A percentile compares a stretch with the other conserved stretches of the same genome.
These are phyloP conservation scores for Aspergillus costaricaensis DNA, from an alignment of 2,329 filamentous ascomycete genomes.

Conservation along the genomic window DNA sequence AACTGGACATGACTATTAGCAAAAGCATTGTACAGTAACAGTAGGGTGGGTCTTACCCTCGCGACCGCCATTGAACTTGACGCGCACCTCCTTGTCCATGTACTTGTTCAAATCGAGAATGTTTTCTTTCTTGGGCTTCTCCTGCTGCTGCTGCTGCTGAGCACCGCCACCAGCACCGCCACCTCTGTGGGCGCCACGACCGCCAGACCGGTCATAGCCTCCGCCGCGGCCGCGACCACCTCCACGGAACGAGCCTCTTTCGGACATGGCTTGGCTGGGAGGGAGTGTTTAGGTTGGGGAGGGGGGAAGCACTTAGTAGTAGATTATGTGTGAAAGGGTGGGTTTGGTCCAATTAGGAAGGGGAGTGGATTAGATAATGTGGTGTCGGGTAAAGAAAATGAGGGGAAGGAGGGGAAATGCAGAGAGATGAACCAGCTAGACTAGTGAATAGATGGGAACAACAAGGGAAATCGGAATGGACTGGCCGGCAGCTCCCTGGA, in stretches of 20 bases:
- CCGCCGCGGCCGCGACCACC: slow-evolving; percentile 43
- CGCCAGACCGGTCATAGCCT: slow-evolving; percentile 46
- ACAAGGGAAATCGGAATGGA: neutral
- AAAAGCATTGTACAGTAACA: neutral
- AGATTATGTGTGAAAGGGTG: slow-evolving; percentile 9
- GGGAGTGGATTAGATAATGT: slow-evolving; percentile 7
- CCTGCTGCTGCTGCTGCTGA: slow-evolving; percentile 55
- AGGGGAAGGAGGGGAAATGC: neutral
- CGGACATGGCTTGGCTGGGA: slow-evolving; percentile 37
- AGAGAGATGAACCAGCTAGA: neutral
- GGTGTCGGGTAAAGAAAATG: neutral
- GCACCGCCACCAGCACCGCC: slow-evolving; percentile 53
- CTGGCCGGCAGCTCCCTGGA: neutral
- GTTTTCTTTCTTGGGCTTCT: slow-evolving; percentile 96
- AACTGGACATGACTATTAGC: slow-evolving; percentile 55
- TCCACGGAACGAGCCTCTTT: slow-evolving; percentile 59
- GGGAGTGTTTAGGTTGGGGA: neutral
- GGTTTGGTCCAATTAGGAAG: slow-evolving; percentile 1
- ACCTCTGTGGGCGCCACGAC: slow-evolving; percentile 46
- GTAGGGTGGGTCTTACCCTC: slow-evolving; percentile 63
- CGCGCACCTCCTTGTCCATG: slow-evolving; percentile 91
- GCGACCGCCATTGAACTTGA: slow-evolving; percentile 94
- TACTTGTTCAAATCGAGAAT: slow-evolving; percentile 95
- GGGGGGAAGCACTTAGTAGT: neutral
- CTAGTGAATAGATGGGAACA: neutral